These are phyloP conservation scores for Eimeria brunetti DNA, from an alignment of 169 alveolate genomes.

Conservation along the genomic window DNA sequence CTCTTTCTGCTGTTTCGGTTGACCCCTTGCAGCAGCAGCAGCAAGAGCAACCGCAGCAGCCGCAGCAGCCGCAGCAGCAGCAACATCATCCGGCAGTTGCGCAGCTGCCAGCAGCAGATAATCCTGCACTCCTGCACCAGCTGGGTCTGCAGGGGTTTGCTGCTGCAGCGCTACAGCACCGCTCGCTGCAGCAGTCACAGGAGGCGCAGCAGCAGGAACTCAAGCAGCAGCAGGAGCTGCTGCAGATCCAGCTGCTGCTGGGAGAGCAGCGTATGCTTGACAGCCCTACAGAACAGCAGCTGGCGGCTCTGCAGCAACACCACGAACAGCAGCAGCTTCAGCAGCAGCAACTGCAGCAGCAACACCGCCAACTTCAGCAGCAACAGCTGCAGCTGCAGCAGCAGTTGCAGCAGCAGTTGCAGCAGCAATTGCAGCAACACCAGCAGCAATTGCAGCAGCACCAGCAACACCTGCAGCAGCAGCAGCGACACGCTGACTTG, in stretches of 20 bases:
- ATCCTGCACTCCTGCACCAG: slow-evolving; percentile 27
- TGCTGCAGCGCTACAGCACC: slow-evolving; percentile 62
- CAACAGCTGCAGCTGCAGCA: slow-evolving; percentile 55
- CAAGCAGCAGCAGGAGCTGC: slow-evolving; percentile 66
- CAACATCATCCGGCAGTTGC: slow-evolving; percentile 30
- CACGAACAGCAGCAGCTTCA: slow-evolving; percentile 38
- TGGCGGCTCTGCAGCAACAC: slow-evolving; percentile 49
- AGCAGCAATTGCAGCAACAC: slow-evolving; percentile 10
- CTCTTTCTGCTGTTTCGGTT: slow-evolving; percentile 13
- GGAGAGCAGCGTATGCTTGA: slow-evolving; percentile 68
- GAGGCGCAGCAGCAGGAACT: slow-evolving; percentile 69
- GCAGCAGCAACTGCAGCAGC: slow-evolving; percentile 66
- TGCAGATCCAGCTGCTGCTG: slow-evolving; percentile 64
- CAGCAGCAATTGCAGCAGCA: slow-evolving; percentile 26
- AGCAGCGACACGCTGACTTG: slow-evolving; percentile 53
- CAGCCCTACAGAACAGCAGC: slow-evolving; percentile 50
- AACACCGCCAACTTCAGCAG: slow-evolving; percentile 62
- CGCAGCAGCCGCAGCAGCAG: not conserved
- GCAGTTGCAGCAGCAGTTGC: slow-evolving; percentile 40
- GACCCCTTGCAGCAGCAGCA: slow-evolving; percentile 72
- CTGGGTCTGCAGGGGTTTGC: slow-evolving; percentile 60
- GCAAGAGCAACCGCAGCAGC: slow-evolving; percentile 12
- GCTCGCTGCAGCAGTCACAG: slow-evolving; percentile 43
- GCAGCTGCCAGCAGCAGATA: not conserved
- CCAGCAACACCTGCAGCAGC: slow-evolving; percentile 39